A percentile compares a stretch with the other conserved stretches of the same genome.
Evolutionary conservation across 257 asterid species (phyloP).

Genomic region (Euphrasia confusa): DNA sequence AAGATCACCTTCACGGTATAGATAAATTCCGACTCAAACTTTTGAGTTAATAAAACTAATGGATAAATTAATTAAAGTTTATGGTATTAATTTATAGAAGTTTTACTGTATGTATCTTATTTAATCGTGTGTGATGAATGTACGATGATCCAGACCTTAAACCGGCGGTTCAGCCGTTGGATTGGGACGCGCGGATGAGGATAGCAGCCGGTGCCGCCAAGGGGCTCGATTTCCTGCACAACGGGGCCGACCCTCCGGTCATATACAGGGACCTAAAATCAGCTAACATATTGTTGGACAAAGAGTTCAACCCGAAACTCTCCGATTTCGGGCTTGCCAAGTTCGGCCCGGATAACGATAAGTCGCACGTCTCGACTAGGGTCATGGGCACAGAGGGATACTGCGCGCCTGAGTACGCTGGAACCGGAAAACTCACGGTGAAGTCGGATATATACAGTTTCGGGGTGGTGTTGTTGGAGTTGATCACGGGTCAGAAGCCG

Average conservation of each 20-base stretch:
- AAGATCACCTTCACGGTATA: constrained; percentile 47
- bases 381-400: constrained; percentile 52
- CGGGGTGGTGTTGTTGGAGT: constrained; percentile 45
- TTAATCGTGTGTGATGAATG: background rate
- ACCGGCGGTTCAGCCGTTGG: constrained; percentile 34
- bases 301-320: constrained; percentile 42
- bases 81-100: no score
- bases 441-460: constrained; percentile 47
- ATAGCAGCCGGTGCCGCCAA: constrained; percentile 43
- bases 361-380: constrained; percentile 46
- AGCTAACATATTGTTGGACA: constrained; percentile 42
- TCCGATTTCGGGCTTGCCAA: constrained; percentile 57
- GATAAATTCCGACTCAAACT: no score
- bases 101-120: background rate
- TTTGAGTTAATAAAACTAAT: no score
- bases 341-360: constrained; percentile 36
- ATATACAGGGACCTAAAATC: constrained; percentile 49
- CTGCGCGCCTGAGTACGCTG: constrained; percentile 49
- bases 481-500: constrained; percentile 41
- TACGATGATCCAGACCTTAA: constrained; percentile 26
- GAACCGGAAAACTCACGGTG: constrained; percentile 38
- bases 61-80: no score
- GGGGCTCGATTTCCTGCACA: constrained; percentile 44
- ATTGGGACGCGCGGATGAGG: constrained; percentile 45
- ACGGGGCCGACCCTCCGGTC: constrained; percentile 43